phyloP scores from a whole-genome alignment of 768 basidiomycete species.

The Exidia glandulosa region DNA sequence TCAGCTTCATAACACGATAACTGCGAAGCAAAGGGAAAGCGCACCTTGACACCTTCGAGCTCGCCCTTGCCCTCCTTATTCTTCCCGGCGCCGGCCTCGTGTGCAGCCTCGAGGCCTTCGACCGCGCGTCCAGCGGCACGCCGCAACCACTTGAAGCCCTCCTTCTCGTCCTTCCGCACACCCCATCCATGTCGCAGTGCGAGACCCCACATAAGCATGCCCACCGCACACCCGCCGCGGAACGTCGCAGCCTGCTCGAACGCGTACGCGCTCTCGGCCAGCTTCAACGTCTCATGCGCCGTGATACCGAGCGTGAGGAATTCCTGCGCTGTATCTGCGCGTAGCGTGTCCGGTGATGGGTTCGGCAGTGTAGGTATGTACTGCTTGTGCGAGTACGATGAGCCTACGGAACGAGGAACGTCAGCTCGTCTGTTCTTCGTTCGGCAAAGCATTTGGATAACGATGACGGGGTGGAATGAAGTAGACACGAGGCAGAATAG shows the following conservation, averaged over 20 bases:
- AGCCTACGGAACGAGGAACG: not conserved
- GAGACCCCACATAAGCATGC: constrained; percentile 90
- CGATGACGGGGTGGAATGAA: not conserved
- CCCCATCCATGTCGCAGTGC: constrained; percentile 86
- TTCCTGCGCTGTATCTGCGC: constrained; percentile 33
- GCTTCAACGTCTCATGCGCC: constrained; percentile 63
- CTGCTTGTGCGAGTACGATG: not conserved
- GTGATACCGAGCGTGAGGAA: constrained; percentile 68
- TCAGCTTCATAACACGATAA: not conserved
- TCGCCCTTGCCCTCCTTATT: constrained; percentile 25
- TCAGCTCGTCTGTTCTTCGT: not conserved
- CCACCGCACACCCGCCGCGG: constrained; percentile 72
- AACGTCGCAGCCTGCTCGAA: constrained; percentile 70
- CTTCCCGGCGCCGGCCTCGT: constrained; percentile 26
- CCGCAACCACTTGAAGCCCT: constrained; percentile 73
- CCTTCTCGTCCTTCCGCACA: constrained; percentile 62
- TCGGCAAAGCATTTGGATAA: not conserved
- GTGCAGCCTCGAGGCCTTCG: constrained; percentile 56
- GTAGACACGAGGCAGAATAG: constrained; percentile 4
- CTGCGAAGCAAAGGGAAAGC: not conserved
- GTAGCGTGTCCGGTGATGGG: constrained; percentile 19
- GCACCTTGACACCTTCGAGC: constrained; percentile 41
- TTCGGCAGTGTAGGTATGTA: constrained; percentile 2
- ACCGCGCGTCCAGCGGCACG: constrained; percentile 76
- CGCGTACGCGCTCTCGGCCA: constrained; percentile 55